Evolutionary conservation across 1,284 basidiomycete genomes (phyloP).

Genomic region (Amylostereum areolatum): DNA sequence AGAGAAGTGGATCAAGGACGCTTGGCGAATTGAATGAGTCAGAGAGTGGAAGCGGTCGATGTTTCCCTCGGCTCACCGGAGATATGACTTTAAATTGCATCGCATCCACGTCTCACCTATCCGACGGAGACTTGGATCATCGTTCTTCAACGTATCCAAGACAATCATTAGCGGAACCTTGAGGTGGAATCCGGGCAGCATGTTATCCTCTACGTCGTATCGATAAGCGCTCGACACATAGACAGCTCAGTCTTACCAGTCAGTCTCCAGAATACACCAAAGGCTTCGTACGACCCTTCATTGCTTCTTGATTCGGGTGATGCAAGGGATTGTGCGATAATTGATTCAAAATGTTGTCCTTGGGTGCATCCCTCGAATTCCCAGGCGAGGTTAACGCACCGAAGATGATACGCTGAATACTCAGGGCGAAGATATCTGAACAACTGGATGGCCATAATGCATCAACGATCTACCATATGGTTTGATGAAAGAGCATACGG

Average conservation of each 20-base stretch:
- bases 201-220: constrained; percentile 61
- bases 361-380: constrained; percentile 62
- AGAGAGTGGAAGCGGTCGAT: constrained; percentile 1
- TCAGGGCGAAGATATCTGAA: constrained; percentile 70
- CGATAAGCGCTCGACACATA: constrained; percentile 6
- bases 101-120: constrained; percentile 95
- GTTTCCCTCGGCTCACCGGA: constrained; percentile 50
- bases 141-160: constrained; percentile 75
- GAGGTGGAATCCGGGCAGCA: constrained; percentile 76
- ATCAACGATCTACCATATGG: constrained; percentile 3
- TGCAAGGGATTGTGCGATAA: constrained; percentile 67
- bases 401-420: constrained; percentile 71
- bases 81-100: constrained; percentile 85
- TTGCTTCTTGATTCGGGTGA: constrained; percentile 42
- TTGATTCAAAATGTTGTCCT: constrained; percentile 67
- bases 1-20: constrained; percentile 84
- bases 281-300: constrained; percentile 73
- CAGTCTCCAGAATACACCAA: constrained; percentile 90
- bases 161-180: constrained; percentile 85
- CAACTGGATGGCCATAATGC: constrained; percentile 39
- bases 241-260: constrained; percentile 49
- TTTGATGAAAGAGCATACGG: constrained; percentile 15
- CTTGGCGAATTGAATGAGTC: constrained; percentile 30
- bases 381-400: constrained; percentile 87
- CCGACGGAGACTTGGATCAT: constrained; percentile 67